These are phyloP conservation scores for Penicillium sp. DNA, from an alignment of 2,329 filamentous ascomycete species.

Conservation along the genomic window DNA sequence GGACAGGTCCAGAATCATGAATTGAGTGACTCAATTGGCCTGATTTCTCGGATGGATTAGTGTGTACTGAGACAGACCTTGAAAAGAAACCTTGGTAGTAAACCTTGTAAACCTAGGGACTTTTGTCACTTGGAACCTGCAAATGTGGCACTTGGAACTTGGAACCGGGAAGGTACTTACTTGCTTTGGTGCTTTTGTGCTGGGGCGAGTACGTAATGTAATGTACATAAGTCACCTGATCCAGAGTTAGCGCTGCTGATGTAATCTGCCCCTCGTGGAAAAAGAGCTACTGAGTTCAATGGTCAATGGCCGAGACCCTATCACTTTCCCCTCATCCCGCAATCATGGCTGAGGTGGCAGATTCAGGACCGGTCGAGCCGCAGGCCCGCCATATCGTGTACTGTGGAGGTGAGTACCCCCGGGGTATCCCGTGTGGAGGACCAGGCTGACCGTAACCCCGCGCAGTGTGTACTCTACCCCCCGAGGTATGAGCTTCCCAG, in stretches of 20 bases:
- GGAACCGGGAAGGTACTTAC: no score
- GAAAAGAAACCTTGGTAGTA: no score
- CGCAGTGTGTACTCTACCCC: conserved; percentile 64
- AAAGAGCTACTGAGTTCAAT: background rate
- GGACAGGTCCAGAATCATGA: background rate
- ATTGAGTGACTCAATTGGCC: background rate
- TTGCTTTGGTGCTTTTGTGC: no score
- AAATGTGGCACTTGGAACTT: no score
- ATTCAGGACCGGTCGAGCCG: conserved; percentile 38
- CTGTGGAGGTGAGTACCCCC: conserved; percentile 56
- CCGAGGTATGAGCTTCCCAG: conserved; percentile 57
- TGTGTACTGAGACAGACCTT: no score
- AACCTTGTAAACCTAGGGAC: no score
- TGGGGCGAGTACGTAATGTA: background rate
- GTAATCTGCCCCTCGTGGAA: background rate
- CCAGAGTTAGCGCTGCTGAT: background rate
- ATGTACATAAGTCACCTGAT: background rate
- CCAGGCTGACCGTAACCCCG: background rate
- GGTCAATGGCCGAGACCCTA: background rate
- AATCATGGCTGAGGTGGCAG: conserved; percentile 37
- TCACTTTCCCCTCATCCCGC: background rate
- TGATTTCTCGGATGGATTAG: background rate
- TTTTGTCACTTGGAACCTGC: no score
- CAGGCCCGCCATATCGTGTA: conserved; percentile 60
- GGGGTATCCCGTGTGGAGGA: background rate